Conservation (phyloP, 2,329 filamentous ascomycete genomes). For the Fusarium sp. region DNA sequence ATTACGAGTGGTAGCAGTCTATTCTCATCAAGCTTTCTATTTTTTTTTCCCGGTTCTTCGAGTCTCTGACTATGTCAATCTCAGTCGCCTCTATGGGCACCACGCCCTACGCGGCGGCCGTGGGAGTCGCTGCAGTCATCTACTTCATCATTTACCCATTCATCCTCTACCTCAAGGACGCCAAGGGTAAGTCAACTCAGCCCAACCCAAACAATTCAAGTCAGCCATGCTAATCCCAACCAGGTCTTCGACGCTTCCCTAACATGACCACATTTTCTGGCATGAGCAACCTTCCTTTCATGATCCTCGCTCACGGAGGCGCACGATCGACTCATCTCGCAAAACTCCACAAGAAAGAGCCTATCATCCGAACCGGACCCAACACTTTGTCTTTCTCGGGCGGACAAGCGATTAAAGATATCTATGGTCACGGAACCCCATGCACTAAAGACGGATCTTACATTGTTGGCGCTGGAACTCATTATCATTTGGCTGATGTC, state of each 20-base stretch:
- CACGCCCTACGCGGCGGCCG: constrained; percentile 32
- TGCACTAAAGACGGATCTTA: constrained; percentile 66
- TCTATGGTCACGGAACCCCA: constrained; percentile 63
- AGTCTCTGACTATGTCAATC: neutral
- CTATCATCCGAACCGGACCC: constrained; percentile 48
- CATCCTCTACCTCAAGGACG: constrained; percentile 52
- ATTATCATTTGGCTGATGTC: constrained; percentile 67
- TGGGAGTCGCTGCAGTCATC: constrained; percentile 15
- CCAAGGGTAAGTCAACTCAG: constrained; percentile 39
- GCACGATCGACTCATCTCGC: constrained; percentile 53
- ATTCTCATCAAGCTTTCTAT: no score
- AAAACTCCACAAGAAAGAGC: constrained; percentile 62
- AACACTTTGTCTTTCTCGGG: constrained; percentile 47
- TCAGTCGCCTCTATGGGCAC: constrained; percentile 29
- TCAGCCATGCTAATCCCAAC: neutral
- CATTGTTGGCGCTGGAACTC: constrained; percentile 59
- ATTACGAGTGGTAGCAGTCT: no score
- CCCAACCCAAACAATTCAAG: fast-evolving
- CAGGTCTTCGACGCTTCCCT: constrained; percentile 32
- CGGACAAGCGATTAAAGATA: constrained; percentile 48
- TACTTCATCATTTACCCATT: constrained; percentile 37
- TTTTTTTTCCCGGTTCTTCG: neutral
- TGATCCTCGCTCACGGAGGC: constrained; percentile 32
- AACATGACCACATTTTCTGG: constrained; percentile 43
- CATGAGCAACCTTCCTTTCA: constrained; percentile 31